Evolutionary conservation across 805 yeast species (phyloP).

Genomic region (Cyberlindnera lachancei): DNA sequence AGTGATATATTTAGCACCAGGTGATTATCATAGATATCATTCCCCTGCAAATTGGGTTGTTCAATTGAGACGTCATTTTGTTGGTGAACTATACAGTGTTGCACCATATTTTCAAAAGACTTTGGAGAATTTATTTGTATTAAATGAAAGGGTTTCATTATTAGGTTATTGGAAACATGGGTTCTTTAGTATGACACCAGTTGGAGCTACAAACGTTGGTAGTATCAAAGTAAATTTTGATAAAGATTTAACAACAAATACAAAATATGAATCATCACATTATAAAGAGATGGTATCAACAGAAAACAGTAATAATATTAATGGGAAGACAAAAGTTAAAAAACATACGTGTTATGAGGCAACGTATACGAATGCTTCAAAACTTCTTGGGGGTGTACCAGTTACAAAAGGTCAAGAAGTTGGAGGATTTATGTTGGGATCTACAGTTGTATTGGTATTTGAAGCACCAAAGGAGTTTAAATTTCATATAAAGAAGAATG

Average conservation of each 20-base stretch:
- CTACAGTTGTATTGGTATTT: conserved; percentile 93
- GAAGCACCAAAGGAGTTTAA: conserved; percentile 85
- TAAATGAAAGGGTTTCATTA: conserved; percentile 92
- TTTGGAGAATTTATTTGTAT: conserved; percentile 75
- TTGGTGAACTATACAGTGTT: conserved; percentile 91
- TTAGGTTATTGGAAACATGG: conserved; percentile 97
- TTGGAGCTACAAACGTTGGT: conserved; percentile 98
- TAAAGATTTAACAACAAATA: conserved; percentile 80
- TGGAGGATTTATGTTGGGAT: conserved; percentile 95
- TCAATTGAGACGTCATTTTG: conserved; percentile 86
- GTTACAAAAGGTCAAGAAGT: conserved; percentile 86
- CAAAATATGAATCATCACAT: conserved; percentile 43
- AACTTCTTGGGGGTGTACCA: conserved; percentile 78
- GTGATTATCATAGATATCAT: conserved; percentile 96
- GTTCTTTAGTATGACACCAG: conserved; percentile 97
- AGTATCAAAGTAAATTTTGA: conserved; percentile 89
- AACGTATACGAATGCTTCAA: conserved; percentile 74
- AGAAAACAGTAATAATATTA: conserved; percentile 10
- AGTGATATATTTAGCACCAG: conserved; percentile 94
- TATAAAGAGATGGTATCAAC: no score
- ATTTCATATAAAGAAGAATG: conserved; percentile 65
- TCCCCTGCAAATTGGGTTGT: conserved; percentile 97
- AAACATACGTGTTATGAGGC: conserved; percentile 92
- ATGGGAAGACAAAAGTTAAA: conserved; percentile 34
- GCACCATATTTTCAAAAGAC: conserved; percentile 94